Percentiles rank a stretch among this genome's conserved stretches.
Evolutionary conservation across 306 rosid species (phyloP).

Genomic region (Prinsepia uniflora): DNA sequence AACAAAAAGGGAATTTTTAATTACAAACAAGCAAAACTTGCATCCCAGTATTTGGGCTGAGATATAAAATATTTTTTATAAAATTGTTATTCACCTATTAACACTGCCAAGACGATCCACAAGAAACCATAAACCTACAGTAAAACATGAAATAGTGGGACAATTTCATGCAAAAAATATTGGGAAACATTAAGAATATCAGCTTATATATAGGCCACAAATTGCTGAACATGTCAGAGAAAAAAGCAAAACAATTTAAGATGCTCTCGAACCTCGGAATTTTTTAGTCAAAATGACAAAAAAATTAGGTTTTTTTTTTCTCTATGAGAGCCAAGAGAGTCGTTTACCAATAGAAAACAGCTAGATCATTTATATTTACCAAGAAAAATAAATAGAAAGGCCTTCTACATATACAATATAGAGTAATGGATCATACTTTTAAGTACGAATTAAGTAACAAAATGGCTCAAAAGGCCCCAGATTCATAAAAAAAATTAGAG

Average conservation of each 20-base stretch:
- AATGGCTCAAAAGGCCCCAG: too few relatives aligned
- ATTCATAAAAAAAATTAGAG: too few relatives aligned
- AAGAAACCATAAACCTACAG: constrained; percentile 79
- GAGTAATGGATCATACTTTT: background rate
- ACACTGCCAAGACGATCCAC: constrained; percentile 68
- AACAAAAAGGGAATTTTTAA: constrained; percentile 23
- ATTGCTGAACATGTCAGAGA: background rate
- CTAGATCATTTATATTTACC: background rate
- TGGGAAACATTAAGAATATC: background rate
- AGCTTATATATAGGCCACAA: background rate
- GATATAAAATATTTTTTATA: background rate
- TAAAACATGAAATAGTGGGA: background rate
- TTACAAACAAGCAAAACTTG: constrained; percentile 1
- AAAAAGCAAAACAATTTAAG: constrained; percentile 5
- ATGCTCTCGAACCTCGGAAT: background rate
- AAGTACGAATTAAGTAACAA: too few relatives aligned
- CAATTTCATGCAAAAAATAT: background rate
- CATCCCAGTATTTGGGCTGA: background rate
- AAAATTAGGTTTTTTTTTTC: background rate
- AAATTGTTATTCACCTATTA: constrained; percentile 56
- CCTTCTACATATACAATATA: too few relatives aligned
- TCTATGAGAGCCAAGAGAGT: background rate
- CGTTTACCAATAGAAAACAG: background rate
- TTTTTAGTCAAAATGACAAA: background rate
- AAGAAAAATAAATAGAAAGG: background rate